Percentiles rank a stretch among this genome's conserved stretches.
Conservation (phyloP, 1,284 basidiomycete genomes). For the Uromyces viciae-fabae region DNA sequence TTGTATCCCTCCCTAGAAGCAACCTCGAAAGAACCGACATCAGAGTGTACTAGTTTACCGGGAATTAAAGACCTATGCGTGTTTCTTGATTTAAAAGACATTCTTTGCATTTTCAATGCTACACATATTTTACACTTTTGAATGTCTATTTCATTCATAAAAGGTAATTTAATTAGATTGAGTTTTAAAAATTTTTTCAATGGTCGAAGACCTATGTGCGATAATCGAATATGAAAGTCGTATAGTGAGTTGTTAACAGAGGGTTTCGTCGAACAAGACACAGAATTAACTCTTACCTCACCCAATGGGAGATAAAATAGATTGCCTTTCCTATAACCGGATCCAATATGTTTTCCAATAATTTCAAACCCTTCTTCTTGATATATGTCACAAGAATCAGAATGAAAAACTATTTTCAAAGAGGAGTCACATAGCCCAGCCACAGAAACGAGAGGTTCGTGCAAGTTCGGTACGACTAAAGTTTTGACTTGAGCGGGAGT, state of each 20-base stretch:
- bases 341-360: not conserved
- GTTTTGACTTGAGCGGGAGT: not conserved
- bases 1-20: not conserved
- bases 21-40: not conserved
- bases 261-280: not conserved
- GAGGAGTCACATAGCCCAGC: not conserved
- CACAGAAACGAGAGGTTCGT: conserved; percentile 12
- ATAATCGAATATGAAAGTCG: not conserved
- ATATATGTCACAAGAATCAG: not conserved
- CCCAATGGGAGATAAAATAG: not conserved
- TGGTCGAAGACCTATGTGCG: not conserved
- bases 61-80: not conserved
- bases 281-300: not conserved
- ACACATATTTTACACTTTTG: not conserved
- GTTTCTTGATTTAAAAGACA: not conserved
- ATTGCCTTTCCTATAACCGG: not conserved
- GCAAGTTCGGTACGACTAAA: not conserved
- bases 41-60: conserved; percentile 9
- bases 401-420: not conserved
- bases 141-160: conserved; percentile 22
- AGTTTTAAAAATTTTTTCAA: not conserved
- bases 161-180: not conserved
- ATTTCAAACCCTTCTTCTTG: not conserved
- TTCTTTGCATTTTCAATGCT: not conserved
- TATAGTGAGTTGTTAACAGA: not conserved